phyloP scores from a whole-genome alignment of 768 basidiomycete species.

The Daedaleopsis sinensis region DNA sequence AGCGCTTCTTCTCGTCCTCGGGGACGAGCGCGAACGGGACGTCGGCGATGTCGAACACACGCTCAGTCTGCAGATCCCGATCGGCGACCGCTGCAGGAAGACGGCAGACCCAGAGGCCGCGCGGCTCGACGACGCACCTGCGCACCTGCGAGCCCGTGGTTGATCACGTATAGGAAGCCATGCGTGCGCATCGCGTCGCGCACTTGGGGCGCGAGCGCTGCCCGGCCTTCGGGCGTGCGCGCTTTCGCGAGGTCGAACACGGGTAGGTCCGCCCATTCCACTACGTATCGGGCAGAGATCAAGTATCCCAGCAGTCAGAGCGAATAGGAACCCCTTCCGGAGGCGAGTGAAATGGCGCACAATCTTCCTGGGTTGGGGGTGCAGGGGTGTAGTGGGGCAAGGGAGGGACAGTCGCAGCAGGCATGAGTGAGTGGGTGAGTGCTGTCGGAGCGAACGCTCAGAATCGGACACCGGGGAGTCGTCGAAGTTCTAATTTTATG shows the following conservation, averaged over 20 bases:
- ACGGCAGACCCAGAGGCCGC: no score
- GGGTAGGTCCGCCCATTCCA: slow-evolving; percentile 40
- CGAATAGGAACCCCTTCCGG: background rate
- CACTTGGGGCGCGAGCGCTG: slow-evolving; percentile 32
- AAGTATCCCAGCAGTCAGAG: background rate
- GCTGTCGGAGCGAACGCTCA: background rate
- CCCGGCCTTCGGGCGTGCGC: slow-evolving; percentile 35
- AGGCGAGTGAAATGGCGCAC: background rate
- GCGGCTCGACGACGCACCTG: slow-evolving; percentile 24
- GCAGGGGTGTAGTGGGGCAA: slow-evolving; percentile 28
- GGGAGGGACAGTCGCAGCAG: slow-evolving; percentile 15
- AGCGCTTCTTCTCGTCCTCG: slow-evolving; percentile 36
- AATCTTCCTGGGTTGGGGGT: slow-evolving; percentile 23
- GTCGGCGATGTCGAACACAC: slow-evolving; percentile 41
- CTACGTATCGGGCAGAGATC: slow-evolving; percentile 15
- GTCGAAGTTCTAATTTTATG: background rate
- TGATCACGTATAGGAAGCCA: slow-evolving; percentile 52
- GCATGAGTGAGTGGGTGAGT: slow-evolving; percentile 15
- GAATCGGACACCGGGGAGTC: background rate
- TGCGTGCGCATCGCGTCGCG: slow-evolving; percentile 37
- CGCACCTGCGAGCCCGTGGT: slow-evolving; percentile 46
- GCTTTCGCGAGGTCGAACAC: slow-evolving; percentile 37
- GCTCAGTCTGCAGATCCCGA: slow-evolving; percentile 27
- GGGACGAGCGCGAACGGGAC: slow-evolving; percentile 37
- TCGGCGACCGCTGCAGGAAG: no score